A percentile compares a stretch with the other conserved stretches of the same genome.
phyloP scores from a whole-genome alignment of 179 eudicot genomes.

The Heliamphora pulchella region DNA sequence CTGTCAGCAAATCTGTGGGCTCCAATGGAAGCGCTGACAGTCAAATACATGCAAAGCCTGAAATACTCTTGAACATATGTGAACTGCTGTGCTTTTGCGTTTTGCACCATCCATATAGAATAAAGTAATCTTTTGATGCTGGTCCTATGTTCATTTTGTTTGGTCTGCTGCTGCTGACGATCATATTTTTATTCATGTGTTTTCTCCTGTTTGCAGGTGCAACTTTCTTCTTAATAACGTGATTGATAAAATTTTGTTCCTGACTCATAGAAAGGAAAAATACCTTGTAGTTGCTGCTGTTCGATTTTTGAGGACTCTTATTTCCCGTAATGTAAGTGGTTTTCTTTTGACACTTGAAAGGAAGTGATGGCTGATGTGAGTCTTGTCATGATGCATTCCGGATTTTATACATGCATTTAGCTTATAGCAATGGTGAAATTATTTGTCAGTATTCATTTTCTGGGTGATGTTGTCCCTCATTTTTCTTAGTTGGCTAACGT shows the following conservation, averaged over 20 bases:
- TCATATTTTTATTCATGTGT: constrained; percentile 12
- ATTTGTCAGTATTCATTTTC: background rate
- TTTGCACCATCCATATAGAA: constrained; percentile 74
- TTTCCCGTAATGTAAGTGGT: constrained; percentile 77
- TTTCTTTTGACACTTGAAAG: constrained; percentile 12
- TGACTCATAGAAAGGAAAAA: constrained; percentile 75
- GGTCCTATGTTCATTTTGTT: background rate
- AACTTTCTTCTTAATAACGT: constrained; percentile 67
- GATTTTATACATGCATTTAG: background rate
- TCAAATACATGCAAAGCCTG: constrained; percentile 53
- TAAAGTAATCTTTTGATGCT: constrained; percentile 51
- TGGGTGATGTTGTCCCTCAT: background rate
- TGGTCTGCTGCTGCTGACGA: constrained; percentile 17
- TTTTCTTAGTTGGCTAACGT: background rate
- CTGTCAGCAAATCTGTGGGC: constrained; percentile 25
- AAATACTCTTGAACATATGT: constrained; percentile 70
- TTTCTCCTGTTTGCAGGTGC: constrained; percentile 50
- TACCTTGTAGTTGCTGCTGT: constrained; percentile 88
- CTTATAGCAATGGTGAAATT: background rate
- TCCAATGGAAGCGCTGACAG: constrained; percentile 29
- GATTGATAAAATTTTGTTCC: constrained; percentile 65
- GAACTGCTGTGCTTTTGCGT: constrained; percentile 91
- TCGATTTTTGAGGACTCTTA: constrained; percentile 74
- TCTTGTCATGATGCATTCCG: background rate
- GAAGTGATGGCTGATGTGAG: background rate